Base-by-base conservation (phyloP, 257 asterid species). In the Nicotiana tabacum region DNA sequence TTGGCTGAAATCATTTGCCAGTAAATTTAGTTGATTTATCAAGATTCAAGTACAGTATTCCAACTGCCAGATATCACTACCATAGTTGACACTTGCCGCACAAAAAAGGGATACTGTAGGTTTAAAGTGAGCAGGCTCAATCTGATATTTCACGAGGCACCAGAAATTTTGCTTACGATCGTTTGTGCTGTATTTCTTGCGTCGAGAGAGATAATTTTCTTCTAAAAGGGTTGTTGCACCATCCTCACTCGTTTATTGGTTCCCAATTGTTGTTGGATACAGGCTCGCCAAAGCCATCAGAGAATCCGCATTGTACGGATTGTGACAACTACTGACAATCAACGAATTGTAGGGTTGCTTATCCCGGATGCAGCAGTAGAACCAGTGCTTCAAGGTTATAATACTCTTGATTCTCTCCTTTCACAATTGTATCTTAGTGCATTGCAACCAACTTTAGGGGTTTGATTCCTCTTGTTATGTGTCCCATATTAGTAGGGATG, bases 361-460 rank as follows among this genome's bases (percentile, higher is more conserved):
- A 96, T 96, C 78, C 98, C 99, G 61, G 93, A 91, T 92, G 92
- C 98, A 69, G 98, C 98, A 17, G 98, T 96, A 77, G 95, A 88
- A 86, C 85, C 97, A 60, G 99, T 93, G 85, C 96, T 96, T 87
- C 95, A 90, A 93, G 99, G 99, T 96, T 74, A 62, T 39, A 80
- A 62, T 39, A 80, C 30, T 33, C 61, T 80, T 43, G 24, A 53
- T 35, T 64, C 39, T 62, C 43, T 66, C 55, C 62, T 80, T 80
- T 64, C 30, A 30, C 51, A 46, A 74, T 74, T 74, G 29, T 46
- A 74, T 74, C 43, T 43, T 74, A 39, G 39, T 74, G 39, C 80
- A 74, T 74, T 13, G 15, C 58, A 24, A 24, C 65, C 64, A 17
- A 30, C 43, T 43, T 53, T 17, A 43, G 5, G 29, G 16, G 83